A percentile compares a stretch with the other conserved stretches of the same genome.
phyloP scores from a whole-genome alignment of 2,329 filamentous ascomycete species.

The Tolypocladium album region DNA sequence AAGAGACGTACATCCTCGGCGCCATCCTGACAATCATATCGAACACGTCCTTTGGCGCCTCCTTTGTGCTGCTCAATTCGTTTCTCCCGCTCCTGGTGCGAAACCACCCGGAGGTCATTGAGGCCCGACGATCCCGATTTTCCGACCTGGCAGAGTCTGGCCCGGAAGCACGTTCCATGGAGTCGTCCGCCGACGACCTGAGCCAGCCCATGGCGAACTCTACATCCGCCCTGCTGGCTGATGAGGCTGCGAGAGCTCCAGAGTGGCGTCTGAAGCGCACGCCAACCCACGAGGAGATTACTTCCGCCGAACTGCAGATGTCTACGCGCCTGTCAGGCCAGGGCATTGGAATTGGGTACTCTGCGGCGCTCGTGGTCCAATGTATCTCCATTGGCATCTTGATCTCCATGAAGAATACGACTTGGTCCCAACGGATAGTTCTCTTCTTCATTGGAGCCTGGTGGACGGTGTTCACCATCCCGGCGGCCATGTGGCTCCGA shows the following conservation, averaged over 20 bases:
- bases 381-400: slow-evolving; percentile 71
- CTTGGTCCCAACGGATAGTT: slow-evolving; percentile 76
- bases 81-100: slow-evolving; percentile 87
- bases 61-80: slow-evolving; percentile 90
- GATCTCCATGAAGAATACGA: slow-evolving; percentile 61
- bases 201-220: slow-evolving; percentile 25
- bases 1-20: slow-evolving; percentile 68
- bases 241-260: slow-evolving; percentile 7
- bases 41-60: slow-evolving; percentile 90
- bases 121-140: slow-evolving; percentile 14
- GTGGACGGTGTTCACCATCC: slow-evolving; percentile 90
- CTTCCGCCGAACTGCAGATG: slow-evolving; percentile 61
- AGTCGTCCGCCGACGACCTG: slow-evolving; percentile 20
- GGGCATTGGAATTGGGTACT: slow-evolving; percentile 90
- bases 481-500: slow-evolving; percentile 77
- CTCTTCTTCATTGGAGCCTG: slow-evolving; percentile 79
- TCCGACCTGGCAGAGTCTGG: slow-evolving; percentile 19
- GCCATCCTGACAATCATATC: slow-evolving; percentile 78
- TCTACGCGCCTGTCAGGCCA: slow-evolving; percentile 87
- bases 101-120: slow-evolving; percentile 54
- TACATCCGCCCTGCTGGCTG: slow-evolving; percentile 34
- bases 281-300: slow-evolving; percentile 35
- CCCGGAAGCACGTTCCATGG: slow-evolving; percentile 22
- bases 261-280: slow-evolving; percentile 23
- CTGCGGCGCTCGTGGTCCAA: slow-evolving; percentile 76